Evolutionary conservation across 202 grass and related monocot species (phyloP), one percentile per base, ranked within the genome.

Genomic region (Elaeis oleifera): DNA sequence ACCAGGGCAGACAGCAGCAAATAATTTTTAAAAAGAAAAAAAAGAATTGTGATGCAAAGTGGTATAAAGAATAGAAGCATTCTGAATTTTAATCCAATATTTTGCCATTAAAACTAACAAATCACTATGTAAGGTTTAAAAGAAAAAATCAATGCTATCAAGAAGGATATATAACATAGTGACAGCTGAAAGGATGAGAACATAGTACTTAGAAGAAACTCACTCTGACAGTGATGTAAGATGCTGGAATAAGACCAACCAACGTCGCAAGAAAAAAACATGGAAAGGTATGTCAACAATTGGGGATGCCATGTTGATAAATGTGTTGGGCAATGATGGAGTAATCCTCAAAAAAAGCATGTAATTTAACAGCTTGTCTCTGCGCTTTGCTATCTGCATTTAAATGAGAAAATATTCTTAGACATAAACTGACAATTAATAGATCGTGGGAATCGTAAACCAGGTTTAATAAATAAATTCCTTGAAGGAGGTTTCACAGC

Each of bases 301-400:
- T 8, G 92, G 84, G 64, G 92, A 97, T 4, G 92, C 92, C 92
- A 97, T 81, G 83, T 84, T 97, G 76, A 97, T 97, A 56, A 97
- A 97, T 27, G 92, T 97, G 74, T 97, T 97, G 53, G 92, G 92
- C 63, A 97, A 69, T 23, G 92, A 85, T 71, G 92, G 92, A 62
- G 92, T 97, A 83, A 97, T 97, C 84, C 92, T 85, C 50, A 96
- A 64, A 76, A 96, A 96, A 76, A 96, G 84, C 92, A 96, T 88
- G 74, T 97, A 97, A 59, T 97, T 97, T 76, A 97, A 64, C 53
- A 97, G 51, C 58, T 91, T 97, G 51, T 97, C 88, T 78, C 78
- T 92, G 69, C 84, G 83, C 65, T 86, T 89, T 64, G 68, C 88
- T 66, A 97, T 89, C 94, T 97, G 84, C 66, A 78, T 71, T 5